A percentile compares a stretch with the other conserved stretches of the same genome.
These are phyloP conservation scores for Phytophthora pluvialis DNA, from an alignment of 352 stramenopile genomes.

Conservation along the genomic window DNA sequence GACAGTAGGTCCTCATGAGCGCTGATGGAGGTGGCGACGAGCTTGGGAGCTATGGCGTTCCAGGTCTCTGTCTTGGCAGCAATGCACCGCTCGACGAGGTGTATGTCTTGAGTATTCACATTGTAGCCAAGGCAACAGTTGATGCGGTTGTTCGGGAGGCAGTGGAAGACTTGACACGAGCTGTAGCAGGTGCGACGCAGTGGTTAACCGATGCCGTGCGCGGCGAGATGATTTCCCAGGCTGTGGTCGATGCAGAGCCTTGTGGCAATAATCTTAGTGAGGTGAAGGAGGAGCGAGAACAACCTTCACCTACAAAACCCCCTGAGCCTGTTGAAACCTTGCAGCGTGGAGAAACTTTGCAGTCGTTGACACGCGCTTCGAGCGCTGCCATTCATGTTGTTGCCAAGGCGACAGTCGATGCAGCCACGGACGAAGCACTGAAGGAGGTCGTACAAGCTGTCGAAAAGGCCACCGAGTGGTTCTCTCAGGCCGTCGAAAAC, in stretches of 20 bases:
- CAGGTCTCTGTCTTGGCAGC: constrained; percentile 12
- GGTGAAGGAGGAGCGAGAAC: not conserved
- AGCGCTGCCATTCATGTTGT: constrained; percentile 21
- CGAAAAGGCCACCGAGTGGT: constrained; percentile 6
- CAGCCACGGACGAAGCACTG: constrained; percentile 16
- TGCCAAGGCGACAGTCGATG: constrained; percentile 27
- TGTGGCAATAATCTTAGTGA: not conserved
- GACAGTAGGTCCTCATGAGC: constrained; percentile 13
- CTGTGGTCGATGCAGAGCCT: constrained; percentile 1
- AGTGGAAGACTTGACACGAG: constrained; percentile 23
- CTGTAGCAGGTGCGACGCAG: constrained; percentile 22
- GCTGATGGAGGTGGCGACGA: constrained; percentile 1
- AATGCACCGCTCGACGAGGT: constrained; percentile 9
- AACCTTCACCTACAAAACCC: not conserved
- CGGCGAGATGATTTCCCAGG: constrained; percentile 21
- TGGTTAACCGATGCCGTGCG: constrained; percentile 21
- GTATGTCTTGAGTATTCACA: constrained; percentile 6
- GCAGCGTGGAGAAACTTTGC: not conserved
- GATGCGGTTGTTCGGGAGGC: constrained; percentile 18
- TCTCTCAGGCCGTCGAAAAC: constrained; percentile 14
- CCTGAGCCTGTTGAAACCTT: not conserved
- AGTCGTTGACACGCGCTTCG: not conserved
- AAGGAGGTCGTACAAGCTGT: constrained; percentile 15
- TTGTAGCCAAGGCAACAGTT: constrained; percentile 16
- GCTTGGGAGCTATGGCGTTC: constrained; percentile 5